Percentiles rank a stretch among this genome's conserved stretches.
These are phyloP conservation scores for Erucastrum elatum DNA, from an alignment of 345 rosid genomes.

Conservation along the genomic window DNA sequence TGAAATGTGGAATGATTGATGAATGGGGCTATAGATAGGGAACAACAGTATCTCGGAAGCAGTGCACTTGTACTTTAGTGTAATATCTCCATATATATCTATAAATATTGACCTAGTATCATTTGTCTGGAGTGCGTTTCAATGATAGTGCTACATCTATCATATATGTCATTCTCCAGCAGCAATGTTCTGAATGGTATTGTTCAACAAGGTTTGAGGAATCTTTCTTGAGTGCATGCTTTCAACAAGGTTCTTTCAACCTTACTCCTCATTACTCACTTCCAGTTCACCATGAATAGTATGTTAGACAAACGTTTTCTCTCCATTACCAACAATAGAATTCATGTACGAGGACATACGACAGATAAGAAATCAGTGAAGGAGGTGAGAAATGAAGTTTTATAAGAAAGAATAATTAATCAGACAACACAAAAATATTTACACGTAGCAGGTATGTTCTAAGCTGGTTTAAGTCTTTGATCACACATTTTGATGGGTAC, in stretches of 20 bases:
- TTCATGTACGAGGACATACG: too few species aligned
- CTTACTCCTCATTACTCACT: too few species aligned
- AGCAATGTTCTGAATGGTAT: not conserved
- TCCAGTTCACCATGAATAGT: not conserved
- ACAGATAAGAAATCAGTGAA: too few species aligned
- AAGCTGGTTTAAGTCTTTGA: too few species aligned
- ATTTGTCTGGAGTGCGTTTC: not conserved
- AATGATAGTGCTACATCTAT: not conserved
- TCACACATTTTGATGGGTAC: too few species aligned
- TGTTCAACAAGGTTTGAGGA: not conserved
- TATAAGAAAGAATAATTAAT: too few species aligned
- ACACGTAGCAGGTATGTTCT: too few species aligned
- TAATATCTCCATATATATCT: not conserved
- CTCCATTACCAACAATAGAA: too few species aligned
- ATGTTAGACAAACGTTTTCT: not conserved
- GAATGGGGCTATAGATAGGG: not conserved
- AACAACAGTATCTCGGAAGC: not conserved
- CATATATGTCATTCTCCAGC: not conserved
- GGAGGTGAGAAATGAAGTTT: too few species aligned
- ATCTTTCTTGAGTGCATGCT: not conserved
- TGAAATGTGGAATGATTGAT: slow-evolving; percentile 6
- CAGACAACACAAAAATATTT: too few species aligned
- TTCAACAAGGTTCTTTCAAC: not conserved
- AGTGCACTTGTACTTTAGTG: not conserved
- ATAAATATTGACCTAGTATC: not conserved